phyloP scores from a whole-genome alignment of 2,329 filamentous ascomycete genomes.

The Aspergillus aculeatus region DNA sequence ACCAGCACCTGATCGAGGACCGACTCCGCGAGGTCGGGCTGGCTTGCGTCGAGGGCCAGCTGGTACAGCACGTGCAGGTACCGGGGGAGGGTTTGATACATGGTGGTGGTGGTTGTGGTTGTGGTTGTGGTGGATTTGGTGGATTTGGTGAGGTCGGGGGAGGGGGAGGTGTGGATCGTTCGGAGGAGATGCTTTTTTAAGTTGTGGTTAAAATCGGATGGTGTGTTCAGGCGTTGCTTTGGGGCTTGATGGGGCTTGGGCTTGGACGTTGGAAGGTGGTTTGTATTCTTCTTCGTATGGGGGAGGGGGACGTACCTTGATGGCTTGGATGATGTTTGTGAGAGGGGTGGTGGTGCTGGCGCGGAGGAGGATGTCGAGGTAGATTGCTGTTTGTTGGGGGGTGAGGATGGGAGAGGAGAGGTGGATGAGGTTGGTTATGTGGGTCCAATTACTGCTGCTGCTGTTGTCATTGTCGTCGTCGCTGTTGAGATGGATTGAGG shows the following conservation, averaged over 20 bases:
- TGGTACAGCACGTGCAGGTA: constrained; percentile 79
- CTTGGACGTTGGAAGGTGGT: not conserved
- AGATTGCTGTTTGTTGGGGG: constrained; percentile 57
- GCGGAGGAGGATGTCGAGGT: constrained; percentile 65
- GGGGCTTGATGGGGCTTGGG: not conserved
- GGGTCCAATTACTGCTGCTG: constrained; percentile 56
- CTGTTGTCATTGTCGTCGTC: not conserved
- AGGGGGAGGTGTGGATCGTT: constrained; percentile 58
- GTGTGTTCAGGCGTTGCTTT: not conserved
- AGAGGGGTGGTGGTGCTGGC: constrained; percentile 43
- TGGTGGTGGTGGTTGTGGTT: not conserved
- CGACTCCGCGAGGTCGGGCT: constrained; percentile 31
- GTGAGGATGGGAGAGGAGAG: constrained; percentile 28
- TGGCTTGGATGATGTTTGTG: constrained; percentile 15
- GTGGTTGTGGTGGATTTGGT: too few species aligned
- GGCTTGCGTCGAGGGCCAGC: constrained; percentile 50
- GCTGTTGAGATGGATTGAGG: constrained; percentile 59
- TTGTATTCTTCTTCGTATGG: not conserved
- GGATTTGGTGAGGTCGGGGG: constrained; percentile 40
- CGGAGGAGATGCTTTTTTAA: constrained; percentile 66
- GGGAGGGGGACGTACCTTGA: constrained; percentile 45
- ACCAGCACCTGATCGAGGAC: constrained; percentile 36
- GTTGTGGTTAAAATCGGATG: not conserved
- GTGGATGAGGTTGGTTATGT: constrained; percentile 60
- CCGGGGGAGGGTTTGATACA: constrained; percentile 61